These are phyloP conservation scores for Ceratocystis eucalypticola DNA, from an alignment of 2,329 filamentous ascomycete species.

Conservation along the genomic window DNA sequence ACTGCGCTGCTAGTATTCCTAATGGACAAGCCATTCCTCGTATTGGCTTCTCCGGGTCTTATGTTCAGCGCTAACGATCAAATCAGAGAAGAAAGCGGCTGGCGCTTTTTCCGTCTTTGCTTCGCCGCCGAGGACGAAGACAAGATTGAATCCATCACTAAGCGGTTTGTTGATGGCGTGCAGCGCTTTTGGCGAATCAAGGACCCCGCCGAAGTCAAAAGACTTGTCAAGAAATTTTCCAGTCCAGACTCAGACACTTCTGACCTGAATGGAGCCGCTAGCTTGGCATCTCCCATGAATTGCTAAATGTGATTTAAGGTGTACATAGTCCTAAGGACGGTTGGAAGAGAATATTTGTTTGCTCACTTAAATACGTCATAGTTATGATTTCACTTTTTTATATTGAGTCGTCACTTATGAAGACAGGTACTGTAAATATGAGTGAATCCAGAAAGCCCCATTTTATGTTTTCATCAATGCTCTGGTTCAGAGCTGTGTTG, in stretches of 20 bases:
- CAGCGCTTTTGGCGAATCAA: constrained; percentile 67
- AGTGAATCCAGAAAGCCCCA: constrained; percentile 10
- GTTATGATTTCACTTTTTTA: constrained; percentile 15
- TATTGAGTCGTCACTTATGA: constrained; percentile 9
- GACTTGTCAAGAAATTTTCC: constrained; percentile 34
- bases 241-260: constrained; percentile 16
- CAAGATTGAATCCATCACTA: constrained; percentile 47
- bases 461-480: neutral
- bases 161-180: constrained; percentile 54
- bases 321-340: too few species aligned
- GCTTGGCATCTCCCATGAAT: constrained; percentile 25
- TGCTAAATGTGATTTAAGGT: constrained; percentile 21
- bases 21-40: constrained; percentile 53
- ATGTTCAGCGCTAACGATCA: constrained; percentile 59
- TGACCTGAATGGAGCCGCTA: constrained; percentile 22
- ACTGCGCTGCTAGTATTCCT: constrained; percentile 58
- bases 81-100: constrained; percentile 45
- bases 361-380: neutral
- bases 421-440: constrained; percentile 10
- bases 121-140: constrained; percentile 73
- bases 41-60: constrained; percentile 55
- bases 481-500: constrained; percentile 6
- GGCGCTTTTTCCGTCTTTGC: constrained; percentile 64
- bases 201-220: constrained; percentile 50
- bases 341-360: neutral